These are phyloP conservation scores for Cladosporium phlei DNA, from an alignment of 2,329 filamentous ascomycete genomes.

Conservation along the genomic window DNA sequence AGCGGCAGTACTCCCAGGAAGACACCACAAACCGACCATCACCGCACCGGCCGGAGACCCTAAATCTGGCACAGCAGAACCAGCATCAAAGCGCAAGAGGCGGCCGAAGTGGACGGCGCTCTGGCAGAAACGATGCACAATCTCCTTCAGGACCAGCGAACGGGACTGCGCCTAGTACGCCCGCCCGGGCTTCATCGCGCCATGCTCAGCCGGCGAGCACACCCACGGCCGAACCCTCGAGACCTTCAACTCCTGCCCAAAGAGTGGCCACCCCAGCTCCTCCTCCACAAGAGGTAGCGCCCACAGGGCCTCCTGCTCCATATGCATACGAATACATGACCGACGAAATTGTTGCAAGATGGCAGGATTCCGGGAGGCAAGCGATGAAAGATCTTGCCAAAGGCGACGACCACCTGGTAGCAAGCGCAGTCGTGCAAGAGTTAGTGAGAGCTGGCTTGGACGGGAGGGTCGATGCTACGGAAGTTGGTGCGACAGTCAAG, in stretches of 20 bases:
- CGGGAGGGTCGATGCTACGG: slow-evolving; percentile 58
- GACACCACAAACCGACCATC: slow-evolving; percentile 41
- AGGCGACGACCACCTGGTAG: slow-evolving; percentile 56
- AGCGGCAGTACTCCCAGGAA: slow-evolving; percentile 43
- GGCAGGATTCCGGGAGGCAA: slow-evolving; percentile 63
- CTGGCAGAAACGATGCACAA: slow-evolving; percentile 4
- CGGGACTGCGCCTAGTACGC: slow-evolving; percentile 1
- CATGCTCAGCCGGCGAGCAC: not conserved
- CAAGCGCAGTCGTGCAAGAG: slow-evolving; percentile 78
- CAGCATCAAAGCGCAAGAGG: slow-evolving; percentile 29
- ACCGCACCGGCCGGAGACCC: slow-evolving; percentile 47
- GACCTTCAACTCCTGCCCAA: slow-evolving; percentile 14
- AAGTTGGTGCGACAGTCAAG: slow-evolving; percentile 68
- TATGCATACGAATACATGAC: slow-evolving; percentile 76
- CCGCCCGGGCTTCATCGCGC: slow-evolving; percentile 1
- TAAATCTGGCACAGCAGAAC: slow-evolving; percentile 50
- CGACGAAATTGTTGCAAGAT: slow-evolving; percentile 60
- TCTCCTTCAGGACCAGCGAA: slow-evolving; percentile 4
- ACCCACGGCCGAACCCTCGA: slow-evolving; percentile 10
- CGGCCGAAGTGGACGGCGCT: slow-evolving; percentile 9
- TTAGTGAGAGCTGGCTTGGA: slow-evolving; percentile 72
- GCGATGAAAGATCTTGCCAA: slow-evolving; percentile 62
- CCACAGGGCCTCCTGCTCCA: slow-evolving; percentile 21
- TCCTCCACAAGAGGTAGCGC: slow-evolving; percentile 13
- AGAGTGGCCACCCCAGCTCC: slow-evolving; percentile 14